Evolutionary conservation across 306 rosid genomes (phyloP).

Genomic region (Cyamopsis tetragonoloba): DNA sequence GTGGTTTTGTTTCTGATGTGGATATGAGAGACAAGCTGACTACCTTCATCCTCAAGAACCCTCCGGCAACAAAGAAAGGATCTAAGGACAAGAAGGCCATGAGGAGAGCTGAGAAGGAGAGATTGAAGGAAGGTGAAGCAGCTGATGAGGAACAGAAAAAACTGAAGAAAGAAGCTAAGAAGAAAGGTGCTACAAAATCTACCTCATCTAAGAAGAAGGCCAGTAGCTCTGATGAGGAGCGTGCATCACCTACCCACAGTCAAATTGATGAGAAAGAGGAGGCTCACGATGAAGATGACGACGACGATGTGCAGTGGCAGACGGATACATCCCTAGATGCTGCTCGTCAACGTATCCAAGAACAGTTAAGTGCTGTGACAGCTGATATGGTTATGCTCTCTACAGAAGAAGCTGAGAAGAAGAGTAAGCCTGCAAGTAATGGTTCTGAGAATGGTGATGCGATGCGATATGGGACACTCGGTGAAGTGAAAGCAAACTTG

Average conservation of each 20-base stretch:
- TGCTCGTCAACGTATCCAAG: constrained; percentile 67
- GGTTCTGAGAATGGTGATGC: constrained; percentile 24
- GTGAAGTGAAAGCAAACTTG: constrained; percentile 43
- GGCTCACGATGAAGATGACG: constrained; percentile 29
- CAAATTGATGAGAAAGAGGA: constrained; percentile 48
- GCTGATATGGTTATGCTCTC: constrained; percentile 83
- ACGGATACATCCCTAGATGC: constrained; percentile 74
- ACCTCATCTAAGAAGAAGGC: constrained; percentile 46
- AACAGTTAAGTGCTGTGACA: constrained; percentile 68
- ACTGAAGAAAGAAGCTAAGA: constrained; percentile 59
- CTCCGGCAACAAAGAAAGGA: constrained; percentile 68
- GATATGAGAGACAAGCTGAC: constrained; percentile 88
- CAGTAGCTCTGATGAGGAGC: constrained; percentile 65
- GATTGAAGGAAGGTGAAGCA: constrained; percentile 71
- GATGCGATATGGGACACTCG: constrained; percentile 10
- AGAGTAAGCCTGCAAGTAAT: constrained; percentile 30
- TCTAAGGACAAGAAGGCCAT: constrained; percentile 74
- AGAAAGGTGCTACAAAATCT: constrained; percentile 53
- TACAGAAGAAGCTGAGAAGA: constrained; percentile 43
- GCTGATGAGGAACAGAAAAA: constrained; percentile 72
- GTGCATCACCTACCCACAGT: constrained; percentile 44
- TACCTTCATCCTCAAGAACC: constrained; percentile 69
- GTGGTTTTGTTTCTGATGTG: constrained; percentile 74
- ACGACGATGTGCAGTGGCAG: constrained; percentile 64
- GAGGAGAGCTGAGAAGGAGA: constrained; percentile 86